Base-by-base conservation (phyloP, 257 asterid genomes). In the Verbena officinalis region DNA sequence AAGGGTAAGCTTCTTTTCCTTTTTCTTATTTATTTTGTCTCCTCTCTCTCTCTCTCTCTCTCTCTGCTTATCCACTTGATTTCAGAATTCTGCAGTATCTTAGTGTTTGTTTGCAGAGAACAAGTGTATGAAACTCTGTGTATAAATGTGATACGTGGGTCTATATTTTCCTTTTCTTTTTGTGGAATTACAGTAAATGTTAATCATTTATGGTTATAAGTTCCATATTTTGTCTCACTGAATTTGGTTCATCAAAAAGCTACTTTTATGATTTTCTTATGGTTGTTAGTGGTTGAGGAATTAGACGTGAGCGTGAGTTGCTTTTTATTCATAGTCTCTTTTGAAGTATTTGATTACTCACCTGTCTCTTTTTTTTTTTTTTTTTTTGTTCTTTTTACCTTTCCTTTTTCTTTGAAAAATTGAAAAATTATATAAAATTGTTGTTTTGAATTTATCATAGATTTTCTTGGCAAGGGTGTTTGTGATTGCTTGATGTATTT, bases 1-100 rank as follows among this genome's bases (percentile, higher is more conserved):
- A 67, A 55, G 69, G 84, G 90, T 80, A 84, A 49, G 62, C 40
- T 27, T 59, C 73, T 23, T 51, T 30, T 5, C 8, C 48, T n/a
- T n/a, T n/a, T n/a, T n/a, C n/a, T n/a, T n/a, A n/a, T n/a, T n/a
- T n/a, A n/a, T n/a, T n/a, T n/a, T n/a, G n/a, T n/a, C n/a, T n/a
- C n/a, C n/a, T n/a, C n/a, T n/a, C n/a, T n/a, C n/a, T n/a, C n/a
- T n/a, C n/a, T n/a, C n/a, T n/a, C 55, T 50, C 55, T 67, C 55
- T 50, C 55, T 67, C 54, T 46, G 23, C 36, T 54, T 68, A 50
- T 34, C 51, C 4, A 54, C 23, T 58, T 21, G 20, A 59, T 65
- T 10, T 48, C 56, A 21, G 46, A 60, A 31, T 60, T 27, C 5
- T 46, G 55, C 33, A 31, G 51, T 19, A 21, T 15, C 16, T 54